Evolutionary conservation across 192 early-diverging fungal genomes (phyloP).

Genomic region (Backusella australiensis): DNA sequence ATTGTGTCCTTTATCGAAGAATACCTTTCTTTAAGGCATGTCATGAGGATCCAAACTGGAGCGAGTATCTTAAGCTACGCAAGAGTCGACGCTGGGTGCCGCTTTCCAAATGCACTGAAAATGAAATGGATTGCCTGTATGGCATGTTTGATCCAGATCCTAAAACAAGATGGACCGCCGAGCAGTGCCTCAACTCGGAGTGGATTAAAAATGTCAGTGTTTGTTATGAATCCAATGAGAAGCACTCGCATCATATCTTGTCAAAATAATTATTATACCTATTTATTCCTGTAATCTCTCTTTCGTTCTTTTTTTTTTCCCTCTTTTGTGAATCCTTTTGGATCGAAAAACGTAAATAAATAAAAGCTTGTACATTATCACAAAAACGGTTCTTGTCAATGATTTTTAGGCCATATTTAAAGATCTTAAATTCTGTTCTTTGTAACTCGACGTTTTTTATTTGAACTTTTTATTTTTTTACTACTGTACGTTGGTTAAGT

Average conservation of each 20-base stretch:
- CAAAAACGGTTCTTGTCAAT: too few species aligned
- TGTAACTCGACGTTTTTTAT: too few species aligned
- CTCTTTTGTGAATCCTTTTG: neutral
- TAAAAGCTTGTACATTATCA: neutral
- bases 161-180: conserved; percentile 64
- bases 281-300: neutral
- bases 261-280: neutral
- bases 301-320: neutral
- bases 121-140: conserved; percentile 72
- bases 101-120: conserved; percentile 65
- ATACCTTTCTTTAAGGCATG: conserved; percentile 69
- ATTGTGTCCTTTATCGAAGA: conserved; percentile 70
- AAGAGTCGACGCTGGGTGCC: conserved; percentile 55
- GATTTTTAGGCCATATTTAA: too few species aligned
- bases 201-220: conserved; percentile 70
- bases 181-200: conserved; percentile 66
- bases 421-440: too few species aligned
- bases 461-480: too few species aligned
- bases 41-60: conserved; percentile 61
- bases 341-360: neutral
- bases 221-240: conserved; percentile 36
- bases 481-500: too few species aligned
- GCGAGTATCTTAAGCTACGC: conserved; percentile 54
- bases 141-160: conserved; percentile 80
- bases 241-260: conserved; percentile 19